phyloP scores from a whole-genome alignment of 106 monocot species.

The Xerophyta viscosa region DNA sequence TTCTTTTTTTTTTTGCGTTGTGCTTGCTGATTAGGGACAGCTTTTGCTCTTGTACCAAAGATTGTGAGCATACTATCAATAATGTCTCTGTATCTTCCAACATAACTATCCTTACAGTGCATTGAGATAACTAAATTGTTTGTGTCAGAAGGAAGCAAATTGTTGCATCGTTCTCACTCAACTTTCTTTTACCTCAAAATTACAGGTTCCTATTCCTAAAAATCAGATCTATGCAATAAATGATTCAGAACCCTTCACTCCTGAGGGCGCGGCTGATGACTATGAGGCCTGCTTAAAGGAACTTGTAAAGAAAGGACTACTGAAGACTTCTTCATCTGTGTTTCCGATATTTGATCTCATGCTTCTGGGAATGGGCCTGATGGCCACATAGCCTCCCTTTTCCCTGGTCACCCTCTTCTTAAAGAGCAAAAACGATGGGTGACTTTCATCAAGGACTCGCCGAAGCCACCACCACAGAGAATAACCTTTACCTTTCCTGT shows the following conservation, averaged over 20 bases:
- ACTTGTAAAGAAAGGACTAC: slow-evolving; percentile 25
- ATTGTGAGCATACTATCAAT: too few species aligned
- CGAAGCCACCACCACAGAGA: slow-evolving; percentile 60
- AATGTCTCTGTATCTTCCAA: too few species aligned
- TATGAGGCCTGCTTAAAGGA: slow-evolving; percentile 46
- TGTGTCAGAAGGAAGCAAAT: too few species aligned
- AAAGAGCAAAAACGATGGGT: slow-evolving; percentile 38
- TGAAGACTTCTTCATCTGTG: slow-evolving; percentile 29
- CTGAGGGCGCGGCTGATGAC: slow-evolving; percentile 50
- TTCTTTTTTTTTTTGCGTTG: too few species aligned
- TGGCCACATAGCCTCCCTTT: slow-evolving; percentile 68
- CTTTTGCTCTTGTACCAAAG: too few species aligned
- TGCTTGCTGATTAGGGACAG: too few species aligned
- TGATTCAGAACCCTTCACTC: neutral
- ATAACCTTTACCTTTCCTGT: slow-evolving; percentile 67
- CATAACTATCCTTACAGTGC: too few species aligned
- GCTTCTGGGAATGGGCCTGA: slow-evolving; percentile 74
- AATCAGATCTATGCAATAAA: slow-evolving; percentile 28
- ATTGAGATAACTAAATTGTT: too few species aligned
- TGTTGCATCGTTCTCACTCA: neutral
- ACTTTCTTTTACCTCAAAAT: neutral
- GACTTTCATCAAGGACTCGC: slow-evolving; percentile 49
- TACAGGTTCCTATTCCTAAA: slow-evolving; percentile 51
- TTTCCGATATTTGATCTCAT: slow-evolving; percentile 67
- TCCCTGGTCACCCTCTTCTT: slow-evolving; percentile 47